Evolutionary conservation across 208 protist species (phyloP), one percentile per base, ranked within the genome.

Genomic region (Hexamita inflata): DNA sequence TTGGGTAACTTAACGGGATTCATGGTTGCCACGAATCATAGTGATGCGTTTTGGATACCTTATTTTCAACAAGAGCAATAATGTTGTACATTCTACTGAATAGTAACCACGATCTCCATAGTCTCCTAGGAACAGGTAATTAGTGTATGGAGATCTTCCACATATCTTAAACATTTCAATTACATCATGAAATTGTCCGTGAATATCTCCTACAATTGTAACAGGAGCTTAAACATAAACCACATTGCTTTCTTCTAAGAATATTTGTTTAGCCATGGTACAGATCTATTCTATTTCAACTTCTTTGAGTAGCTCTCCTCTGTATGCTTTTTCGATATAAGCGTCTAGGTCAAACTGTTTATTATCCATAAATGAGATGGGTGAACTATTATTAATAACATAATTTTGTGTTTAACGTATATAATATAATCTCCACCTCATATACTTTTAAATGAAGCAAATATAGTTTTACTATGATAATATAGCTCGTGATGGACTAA

Each of bases 51-150:
- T 86, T 9, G 92, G 92, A 78, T 95, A 98, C 58, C 91, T 88
- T 28, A 96, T 80, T 82, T 96, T 96, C 61, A 95, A 89, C 15
- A 92, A 77, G 9, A 94, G 66, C 34, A 96, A 81, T 61, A 95
- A 79, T 45, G 88, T 91, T 58, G 94, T 86, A 24, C 90, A 91
- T 82, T 95, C 90, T 13, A 94, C 86, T 45, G 86, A 88, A 78
- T 96, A 91, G 74, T 90, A 86, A 49, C 94, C 94, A 59, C 93
- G 83, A 78, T 97, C 94, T 1, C 95, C 92, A 76, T 95, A 98
- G 82, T 98, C 94, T 26, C 94, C 92, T 83, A 98, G 89, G 82
- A 98, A 98, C 15, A 98, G 86, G 78, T 96, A 97, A 77, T 97
- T 97, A 24, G 93, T 96, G 80, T 95, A 89, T 40, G 93, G 93